These are phyloP conservation scores for Eurotiales sp. DNA, from an alignment of 2,329 filamentous ascomycete genomes.

Conservation along the genomic window DNA sequence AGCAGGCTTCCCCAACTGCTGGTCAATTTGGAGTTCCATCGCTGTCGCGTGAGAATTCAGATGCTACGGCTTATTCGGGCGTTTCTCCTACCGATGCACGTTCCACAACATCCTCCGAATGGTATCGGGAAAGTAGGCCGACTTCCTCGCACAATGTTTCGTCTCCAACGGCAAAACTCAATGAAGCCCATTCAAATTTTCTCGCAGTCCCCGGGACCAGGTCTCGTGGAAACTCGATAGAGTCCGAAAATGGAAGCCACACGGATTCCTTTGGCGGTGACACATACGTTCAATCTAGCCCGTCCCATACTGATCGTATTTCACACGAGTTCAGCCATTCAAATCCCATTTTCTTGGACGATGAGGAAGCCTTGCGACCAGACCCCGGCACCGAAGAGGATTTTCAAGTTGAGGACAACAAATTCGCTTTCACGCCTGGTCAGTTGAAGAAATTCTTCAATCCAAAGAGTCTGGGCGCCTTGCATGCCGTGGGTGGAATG, in stretches of 20 bases:
- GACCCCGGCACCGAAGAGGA: conserved; percentile 69
- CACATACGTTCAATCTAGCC: conserved; percentile 46
- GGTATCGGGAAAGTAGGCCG: conserved; percentile 55
- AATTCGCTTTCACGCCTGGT: conserved; percentile 69
- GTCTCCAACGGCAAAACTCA: conserved; percentile 54
- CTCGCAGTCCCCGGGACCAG: conserved; percentile 61
- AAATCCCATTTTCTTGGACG: conserved; percentile 52
- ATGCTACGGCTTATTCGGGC: conserved; percentile 27
- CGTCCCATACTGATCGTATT: conserved; percentile 41
- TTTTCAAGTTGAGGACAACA: conserved; percentile 64
- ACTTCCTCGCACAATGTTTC: conserved; percentile 66
- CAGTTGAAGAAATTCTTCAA: conserved; percentile 74
- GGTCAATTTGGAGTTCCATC: conserved; percentile 32
- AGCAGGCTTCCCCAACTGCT: conserved; percentile 27
- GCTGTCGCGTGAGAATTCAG: conserved; percentile 23
- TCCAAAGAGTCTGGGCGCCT: conserved; percentile 71
- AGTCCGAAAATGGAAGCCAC: conserved; percentile 56
- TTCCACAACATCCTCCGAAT: conserved; percentile 56
- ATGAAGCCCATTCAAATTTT: conserved; percentile 53
- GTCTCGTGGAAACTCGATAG: conserved; percentile 62
- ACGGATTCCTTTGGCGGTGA: conserved; percentile 52
- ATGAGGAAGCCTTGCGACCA: conserved; percentile 61
- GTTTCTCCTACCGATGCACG: conserved; percentile 49
- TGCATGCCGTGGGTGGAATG: conserved; percentile 71
- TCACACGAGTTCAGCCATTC: conserved; percentile 39